These are phyloP conservation scores for Lizonia empirigonia DNA, from an alignment of 2,329 filamentous ascomycete genomes.

Conservation along the genomic window DNA sequence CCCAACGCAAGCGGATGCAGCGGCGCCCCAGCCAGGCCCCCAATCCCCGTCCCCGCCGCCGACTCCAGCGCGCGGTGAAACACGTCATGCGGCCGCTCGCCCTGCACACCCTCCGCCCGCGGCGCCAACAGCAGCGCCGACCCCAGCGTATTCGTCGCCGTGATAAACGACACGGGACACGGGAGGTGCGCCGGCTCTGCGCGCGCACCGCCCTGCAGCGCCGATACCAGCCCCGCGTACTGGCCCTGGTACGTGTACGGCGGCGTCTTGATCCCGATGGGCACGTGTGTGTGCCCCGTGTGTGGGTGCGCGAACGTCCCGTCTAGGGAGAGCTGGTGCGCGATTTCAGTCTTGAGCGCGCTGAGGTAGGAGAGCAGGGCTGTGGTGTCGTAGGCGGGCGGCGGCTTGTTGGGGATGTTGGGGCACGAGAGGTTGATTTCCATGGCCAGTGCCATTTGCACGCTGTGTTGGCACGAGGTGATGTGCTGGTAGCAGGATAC, in stretches of 20 bases:
- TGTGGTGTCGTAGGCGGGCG: conserved; percentile 68
- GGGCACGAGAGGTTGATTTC: conserved; percentile 82
- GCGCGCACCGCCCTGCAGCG: conserved; percentile 51
- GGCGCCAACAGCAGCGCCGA: conserved; percentile 64
- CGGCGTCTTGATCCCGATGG: conserved; percentile 73
- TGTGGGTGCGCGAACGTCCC: conserved; percentile 9
- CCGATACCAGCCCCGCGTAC: conserved; percentile 62
- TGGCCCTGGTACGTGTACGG: conserved; percentile 75
- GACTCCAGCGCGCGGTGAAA: conserved; percentile 54
- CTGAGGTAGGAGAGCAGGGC: conserved; percentile 62
- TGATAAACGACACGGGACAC: conserved; percentile 68
- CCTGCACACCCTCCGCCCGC: conserved; percentile 15
- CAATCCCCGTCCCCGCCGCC: conserved; percentile 62
- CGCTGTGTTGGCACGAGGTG: conserved; percentile 39
- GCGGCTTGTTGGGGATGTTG: conserved; percentile 71
- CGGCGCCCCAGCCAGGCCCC: conserved; percentile 73
- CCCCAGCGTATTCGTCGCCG: conserved; percentile 76
- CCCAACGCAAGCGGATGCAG: conserved; percentile 76
- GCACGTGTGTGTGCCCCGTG: conserved; percentile 38
- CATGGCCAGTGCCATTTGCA: conserved; percentile 63
- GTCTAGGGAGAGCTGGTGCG: conserved; percentile 9
- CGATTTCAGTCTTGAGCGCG: conserved; percentile 50
- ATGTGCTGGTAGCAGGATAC: conserved; percentile 61
- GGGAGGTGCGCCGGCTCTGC: conserved; percentile 21
- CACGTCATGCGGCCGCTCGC: conserved; percentile 14